These are phyloP conservation scores for Boletus semigastroideus DNA, from an alignment of 1,284 basidiomycete genomes.

Conservation along the genomic window DNA sequence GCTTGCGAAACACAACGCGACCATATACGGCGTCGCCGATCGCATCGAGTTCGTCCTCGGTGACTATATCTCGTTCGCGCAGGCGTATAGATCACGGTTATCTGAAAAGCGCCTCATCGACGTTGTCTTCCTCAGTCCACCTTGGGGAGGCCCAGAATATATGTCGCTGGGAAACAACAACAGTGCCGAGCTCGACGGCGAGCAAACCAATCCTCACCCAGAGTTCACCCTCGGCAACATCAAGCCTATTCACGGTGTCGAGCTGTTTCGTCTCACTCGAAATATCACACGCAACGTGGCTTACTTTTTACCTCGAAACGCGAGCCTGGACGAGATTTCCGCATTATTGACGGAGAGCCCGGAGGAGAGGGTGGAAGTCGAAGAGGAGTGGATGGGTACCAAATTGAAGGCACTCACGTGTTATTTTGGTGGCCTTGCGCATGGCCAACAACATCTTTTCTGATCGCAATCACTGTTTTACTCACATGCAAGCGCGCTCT, in stretches of 20 bases:
- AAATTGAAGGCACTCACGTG: slow-evolving; percentile 85
- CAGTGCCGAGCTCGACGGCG: slow-evolving; percentile 14
- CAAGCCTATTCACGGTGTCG: slow-evolving; percentile 76
- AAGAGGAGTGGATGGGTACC: slow-evolving; percentile 86
- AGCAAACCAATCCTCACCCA: slow-evolving; percentile 37
- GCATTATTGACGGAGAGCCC: slow-evolving; percentile 39
- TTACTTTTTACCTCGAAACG: slow-evolving; percentile 89
- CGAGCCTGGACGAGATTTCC: slow-evolving; percentile 72
- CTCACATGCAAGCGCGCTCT: background rate
- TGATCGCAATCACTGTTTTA: slow-evolving; percentile 13
- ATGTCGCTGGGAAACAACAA: slow-evolving; percentile 38
- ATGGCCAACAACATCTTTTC: slow-evolving; percentile 64
- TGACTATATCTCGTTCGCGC: slow-evolving; percentile 83
- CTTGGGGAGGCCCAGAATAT: slow-evolving; percentile 87
- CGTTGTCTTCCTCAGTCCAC: slow-evolving; percentile 89
- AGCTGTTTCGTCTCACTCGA: slow-evolving; percentile 76
- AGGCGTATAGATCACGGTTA: slow-evolving; percentile 46
- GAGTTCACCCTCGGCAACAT: slow-evolving; percentile 73
- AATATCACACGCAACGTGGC: slow-evolving; percentile 79
- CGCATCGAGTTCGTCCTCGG: slow-evolving; percentile 92
- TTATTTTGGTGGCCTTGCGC: slow-evolving; percentile 75
- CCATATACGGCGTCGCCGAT: slow-evolving; percentile 90
- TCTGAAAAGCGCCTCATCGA: slow-evolving; percentile 57
- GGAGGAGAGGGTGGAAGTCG: slow-evolving; percentile 68
- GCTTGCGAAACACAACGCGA: slow-evolving; percentile 89